These are phyloP conservation scores for Catunica adiposa DNA, from an alignment of 2,329 filamentous ascomycete genomes.

Conservation along the genomic window DNA sequence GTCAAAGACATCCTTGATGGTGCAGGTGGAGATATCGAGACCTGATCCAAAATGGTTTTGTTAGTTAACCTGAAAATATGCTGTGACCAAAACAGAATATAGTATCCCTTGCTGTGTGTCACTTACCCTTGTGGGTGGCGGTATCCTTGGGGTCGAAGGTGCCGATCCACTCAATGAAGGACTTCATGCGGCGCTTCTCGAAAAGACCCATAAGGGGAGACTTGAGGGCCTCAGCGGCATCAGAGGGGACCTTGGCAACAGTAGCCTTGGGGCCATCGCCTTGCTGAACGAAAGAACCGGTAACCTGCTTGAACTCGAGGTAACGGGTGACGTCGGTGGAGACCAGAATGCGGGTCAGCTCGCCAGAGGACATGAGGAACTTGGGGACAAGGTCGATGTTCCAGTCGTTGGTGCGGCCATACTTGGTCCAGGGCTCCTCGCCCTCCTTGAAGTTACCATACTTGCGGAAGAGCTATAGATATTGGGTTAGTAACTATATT, in stretches of 20 bases:
- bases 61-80: not conserved
- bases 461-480: conserved; percentile 74
- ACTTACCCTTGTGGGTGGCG: conserved; percentile 72
- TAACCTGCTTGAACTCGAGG: conserved; percentile 86
- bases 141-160: conserved; percentile 69
- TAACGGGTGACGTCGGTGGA: conserved; percentile 84
- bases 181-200: conserved; percentile 93
- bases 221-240: conserved; percentile 74
- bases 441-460: conserved; percentile 67
- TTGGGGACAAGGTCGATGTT: conserved; percentile 98
- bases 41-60: conserved; percentile 32
- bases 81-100: not conserved
- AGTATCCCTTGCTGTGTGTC: not conserved
- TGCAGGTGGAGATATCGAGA: conserved; percentile 59
- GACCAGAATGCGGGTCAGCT: conserved; percentile 95
- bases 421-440: conserved; percentile 95
- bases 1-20: conserved; percentile 98
- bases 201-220: conserved; percentile 95
- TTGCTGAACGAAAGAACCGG: conserved; percentile 92
- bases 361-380: conserved; percentile 95
- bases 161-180: conserved; percentile 91
- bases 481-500: not conserved
- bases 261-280: conserved; percentile 67
- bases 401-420: conserved; percentile 93
- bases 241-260: conserved; percentile 90